Evolutionary conservation across 2,329 filamentous ascomycete species (phyloP).

Genomic region (Apiospora koreana): DNA sequence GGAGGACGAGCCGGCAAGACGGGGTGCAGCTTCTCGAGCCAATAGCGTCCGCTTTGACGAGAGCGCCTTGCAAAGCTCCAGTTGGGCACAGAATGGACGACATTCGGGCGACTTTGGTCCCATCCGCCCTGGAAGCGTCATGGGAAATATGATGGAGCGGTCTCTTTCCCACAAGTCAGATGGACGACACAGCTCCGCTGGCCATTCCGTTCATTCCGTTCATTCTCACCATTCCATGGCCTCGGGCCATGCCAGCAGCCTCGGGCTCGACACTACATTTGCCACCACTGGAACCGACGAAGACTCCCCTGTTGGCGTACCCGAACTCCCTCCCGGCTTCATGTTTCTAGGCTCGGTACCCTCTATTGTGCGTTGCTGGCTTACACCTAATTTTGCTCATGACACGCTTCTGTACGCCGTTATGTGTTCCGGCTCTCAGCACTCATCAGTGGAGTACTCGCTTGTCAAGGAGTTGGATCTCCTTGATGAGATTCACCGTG

Average conservation of each 20-base stretch:
- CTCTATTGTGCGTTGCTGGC: slow-evolving; percentile 93
- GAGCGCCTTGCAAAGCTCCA: slow-evolving; percentile 83
- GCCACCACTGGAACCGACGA: slow-evolving; percentile 62
- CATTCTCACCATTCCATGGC: slow-evolving; percentile 69
- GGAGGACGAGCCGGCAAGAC: slow-evolving; percentile 81
- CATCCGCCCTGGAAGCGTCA: slow-evolving; percentile 74
- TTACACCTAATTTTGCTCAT: slow-evolving; percentile 88
- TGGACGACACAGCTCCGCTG: slow-evolving; percentile 90
- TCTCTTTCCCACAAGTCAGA: slow-evolving; percentile 95
- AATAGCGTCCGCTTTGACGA: slow-evolving; percentile 98
- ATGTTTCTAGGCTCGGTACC: slow-evolving; percentile 87
- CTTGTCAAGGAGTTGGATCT: slow-evolving; percentile 76
- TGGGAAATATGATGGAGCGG: slow-evolving; percentile 85
- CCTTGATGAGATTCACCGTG: slow-evolving; percentile 63
- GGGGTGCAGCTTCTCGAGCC: slow-evolving; percentile 85
- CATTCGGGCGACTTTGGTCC: slow-evolving; percentile 83
- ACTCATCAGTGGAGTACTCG: slow-evolving; percentile 76
- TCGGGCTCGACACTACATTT: slow-evolving; percentile 78
- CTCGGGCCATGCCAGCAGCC: slow-evolving; percentile 82
- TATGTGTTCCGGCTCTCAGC: slow-evolving; percentile 88
- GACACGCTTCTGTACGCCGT: slow-evolving; percentile 87
- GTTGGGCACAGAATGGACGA: slow-evolving; percentile 81
- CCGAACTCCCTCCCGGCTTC: slow-evolving; percentile 78
- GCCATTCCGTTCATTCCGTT: slow-evolving; percentile 70
- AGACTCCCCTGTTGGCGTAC: slow-evolving; percentile 70